Base-by-base conservation (phyloP, 352 stramenopile species). In the Phytophthora multivora region DNA sequence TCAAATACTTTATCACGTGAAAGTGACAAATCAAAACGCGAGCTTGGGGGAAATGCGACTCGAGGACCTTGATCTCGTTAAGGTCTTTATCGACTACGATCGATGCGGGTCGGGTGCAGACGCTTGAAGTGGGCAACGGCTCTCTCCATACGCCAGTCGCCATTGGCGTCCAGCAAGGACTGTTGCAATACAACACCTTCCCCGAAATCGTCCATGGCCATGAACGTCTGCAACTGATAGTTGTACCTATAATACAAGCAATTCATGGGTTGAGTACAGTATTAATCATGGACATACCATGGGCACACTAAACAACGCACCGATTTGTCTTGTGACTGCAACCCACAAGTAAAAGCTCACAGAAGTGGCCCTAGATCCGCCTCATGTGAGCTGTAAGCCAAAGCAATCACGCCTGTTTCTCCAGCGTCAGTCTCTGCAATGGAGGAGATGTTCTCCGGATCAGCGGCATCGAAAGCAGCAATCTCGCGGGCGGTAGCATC, bases 321-420 rank as follows among this genome's bases (percentile, higher is more conserved):
- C 54, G 1, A 9, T 62, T 71, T 0, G 53, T 64, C 47, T 59
- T 64, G 40, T 69, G 52, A 9, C 35, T 64, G 39, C 38, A 48
- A 12, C 59, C 47, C 2, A 71, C 50, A 0, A 71, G 15, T 1
- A 71, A 15, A 5, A 66, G 0, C 15, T 66, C 41, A 16, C 33
- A 31, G 31, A 66, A 71, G 2, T 50, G 42, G 0, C 21, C 21
- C 39, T 58, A 66, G 18, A 61, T 47, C 0, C 10, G 19, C 0
- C 50, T 28, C 63, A 62, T 66, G 13, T 71, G 45, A 0, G 26
- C 45, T 0, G 45, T 45, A 7, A 68, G 13, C 1, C n/a, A n/a
- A n/a, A n/a, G 31, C 63, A 3, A 68, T 48, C 0, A 63, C 52
- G 0, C 38, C 51, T 12, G 60, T 68, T 15, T 68, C 45, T 8